Conservation (phyloP, 1,139 yeast genomes). For the Saccharomyces hybrid region DNA sequence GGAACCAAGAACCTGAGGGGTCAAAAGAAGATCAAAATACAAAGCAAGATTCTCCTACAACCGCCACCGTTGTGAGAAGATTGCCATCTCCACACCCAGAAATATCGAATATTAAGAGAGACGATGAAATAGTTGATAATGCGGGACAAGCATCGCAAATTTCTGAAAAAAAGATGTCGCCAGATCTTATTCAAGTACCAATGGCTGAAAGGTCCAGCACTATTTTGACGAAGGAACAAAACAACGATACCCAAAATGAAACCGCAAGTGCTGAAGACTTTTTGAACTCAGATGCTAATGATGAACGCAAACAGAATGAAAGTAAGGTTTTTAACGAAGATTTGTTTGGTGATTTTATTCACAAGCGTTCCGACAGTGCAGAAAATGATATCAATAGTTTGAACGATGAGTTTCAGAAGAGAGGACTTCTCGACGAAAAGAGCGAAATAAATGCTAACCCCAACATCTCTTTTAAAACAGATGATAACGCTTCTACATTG, state of each 20-base stretch:
- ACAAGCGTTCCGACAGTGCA: slow-evolving; percentile 2
- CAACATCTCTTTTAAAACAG: background rate
- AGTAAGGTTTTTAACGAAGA: slow-evolving; percentile 25
- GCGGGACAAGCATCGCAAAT: background rate
- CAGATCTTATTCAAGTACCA: background rate
- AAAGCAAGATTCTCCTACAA: background rate
- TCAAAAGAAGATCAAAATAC: background rate
- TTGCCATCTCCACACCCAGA: background rate
- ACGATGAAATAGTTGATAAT: background rate
- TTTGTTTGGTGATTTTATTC: slow-evolving; percentile 24
- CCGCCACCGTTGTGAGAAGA: background rate
- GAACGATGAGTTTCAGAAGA: background rate
- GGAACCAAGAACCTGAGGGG: background rate
- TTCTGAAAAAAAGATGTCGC: background rate
- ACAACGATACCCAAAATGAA: background rate
- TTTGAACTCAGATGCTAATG: background rate
- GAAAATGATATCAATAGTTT: background rate
- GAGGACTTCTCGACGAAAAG: slow-evolving; percentile 1
- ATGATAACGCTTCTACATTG: background rate
- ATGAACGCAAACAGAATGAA: slow-evolving; percentile 3
- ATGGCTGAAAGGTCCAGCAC: background rate
- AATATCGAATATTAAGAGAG: background rate
- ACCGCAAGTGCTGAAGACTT: background rate
- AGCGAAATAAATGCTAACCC: background rate
- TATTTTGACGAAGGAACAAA: background rate